These are phyloP conservation scores for Boletus sp. DNA, from an alignment of 768 basidiomycete species.

Conservation along the genomic window DNA sequence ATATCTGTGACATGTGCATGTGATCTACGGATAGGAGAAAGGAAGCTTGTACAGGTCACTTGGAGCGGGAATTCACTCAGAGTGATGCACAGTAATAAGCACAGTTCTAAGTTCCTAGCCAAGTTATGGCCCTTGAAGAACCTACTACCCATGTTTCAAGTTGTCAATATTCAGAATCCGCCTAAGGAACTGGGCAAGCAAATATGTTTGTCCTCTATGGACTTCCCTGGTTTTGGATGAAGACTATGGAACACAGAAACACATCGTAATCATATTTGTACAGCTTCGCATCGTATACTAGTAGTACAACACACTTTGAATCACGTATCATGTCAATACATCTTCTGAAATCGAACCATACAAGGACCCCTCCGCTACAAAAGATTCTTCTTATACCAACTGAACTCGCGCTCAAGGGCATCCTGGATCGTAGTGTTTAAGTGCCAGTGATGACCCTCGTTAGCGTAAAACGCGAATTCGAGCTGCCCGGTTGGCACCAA, in stretches of 20 bases:
- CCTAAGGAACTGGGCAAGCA: too few species aligned
- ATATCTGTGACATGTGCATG: too few species aligned
- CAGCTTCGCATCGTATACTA: neutral
- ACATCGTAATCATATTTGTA: neutral
- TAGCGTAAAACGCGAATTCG: slow-evolving; percentile 38
- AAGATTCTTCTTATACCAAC: slow-evolving; percentile 31
- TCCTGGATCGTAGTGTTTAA: slow-evolving; percentile 29
- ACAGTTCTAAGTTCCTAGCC: too few species aligned
- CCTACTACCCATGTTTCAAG: too few species aligned
- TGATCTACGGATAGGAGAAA: too few species aligned
- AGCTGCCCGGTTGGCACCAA: slow-evolving; percentile 10
- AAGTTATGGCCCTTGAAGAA: too few species aligned
- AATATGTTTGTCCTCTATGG: too few species aligned
- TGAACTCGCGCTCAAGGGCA: slow-evolving; percentile 31
- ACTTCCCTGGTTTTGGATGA: too few species aligned
- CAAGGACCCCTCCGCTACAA: neutral
- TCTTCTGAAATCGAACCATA: neutral
- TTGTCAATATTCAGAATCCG: too few species aligned
- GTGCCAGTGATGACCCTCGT: slow-evolving; percentile 41
- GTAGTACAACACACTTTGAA: neutral
- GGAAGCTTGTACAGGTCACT: too few species aligned
- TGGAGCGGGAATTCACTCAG: too few species aligned
- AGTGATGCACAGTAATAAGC: too few species aligned
- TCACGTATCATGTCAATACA: neutral
- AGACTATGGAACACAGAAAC: neutral